Conservation (phyloP, 2,329 filamentous ascomycete genomes). For the Sporothrix protearum region DNA sequence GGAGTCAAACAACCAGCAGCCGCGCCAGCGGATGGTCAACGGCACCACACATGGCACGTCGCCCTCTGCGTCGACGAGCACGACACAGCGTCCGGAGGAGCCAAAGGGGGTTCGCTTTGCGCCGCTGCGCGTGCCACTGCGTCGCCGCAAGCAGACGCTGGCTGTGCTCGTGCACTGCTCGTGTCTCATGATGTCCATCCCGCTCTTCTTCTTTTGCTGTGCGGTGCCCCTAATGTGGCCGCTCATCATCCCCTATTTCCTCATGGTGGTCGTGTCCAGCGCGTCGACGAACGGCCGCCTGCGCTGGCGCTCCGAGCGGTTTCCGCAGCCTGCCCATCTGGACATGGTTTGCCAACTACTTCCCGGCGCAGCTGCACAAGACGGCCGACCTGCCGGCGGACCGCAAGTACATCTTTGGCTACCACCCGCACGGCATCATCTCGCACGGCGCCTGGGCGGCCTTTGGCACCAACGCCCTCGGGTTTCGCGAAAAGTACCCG, state of each 20-base stretch:
- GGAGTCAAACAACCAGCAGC: not conserved
- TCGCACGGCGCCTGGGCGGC: conserved; percentile 92
- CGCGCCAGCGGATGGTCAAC: not conserved
- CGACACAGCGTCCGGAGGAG: not conserved
- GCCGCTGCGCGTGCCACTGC: conserved; percentile 69
- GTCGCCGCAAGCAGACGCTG: conserved; percentile 71
- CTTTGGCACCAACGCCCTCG: conserved; percentile 85
- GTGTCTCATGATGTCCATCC: conserved; percentile 66
- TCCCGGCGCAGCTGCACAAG: conserved; percentile 82
- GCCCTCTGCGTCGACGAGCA: not conserved
- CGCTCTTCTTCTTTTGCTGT: conserved; percentile 85
- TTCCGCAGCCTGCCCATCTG: conserved; percentile 72
- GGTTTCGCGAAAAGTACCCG: conserved; percentile 82
- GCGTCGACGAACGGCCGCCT: conserved; percentile 73
- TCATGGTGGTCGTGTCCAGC: conserved; percentile 78
- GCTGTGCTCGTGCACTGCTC: conserved; percentile 72
- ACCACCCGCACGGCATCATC: conserved; percentile 94
- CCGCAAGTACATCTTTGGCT: conserved; percentile 93
- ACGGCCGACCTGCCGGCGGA: conserved; percentile 74
- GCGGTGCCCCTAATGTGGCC: conserved; percentile 93
- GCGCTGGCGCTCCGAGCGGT: conserved; percentile 67
- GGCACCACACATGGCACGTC: not conserved
- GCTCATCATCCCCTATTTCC: conserved; percentile 67
- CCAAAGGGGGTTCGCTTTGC: conserved; percentile 69
- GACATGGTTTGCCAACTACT: conserved; percentile 89